Conservation (phyloP, 352 stramenopile genomes). For the Phytophthora idaei region DNA sequence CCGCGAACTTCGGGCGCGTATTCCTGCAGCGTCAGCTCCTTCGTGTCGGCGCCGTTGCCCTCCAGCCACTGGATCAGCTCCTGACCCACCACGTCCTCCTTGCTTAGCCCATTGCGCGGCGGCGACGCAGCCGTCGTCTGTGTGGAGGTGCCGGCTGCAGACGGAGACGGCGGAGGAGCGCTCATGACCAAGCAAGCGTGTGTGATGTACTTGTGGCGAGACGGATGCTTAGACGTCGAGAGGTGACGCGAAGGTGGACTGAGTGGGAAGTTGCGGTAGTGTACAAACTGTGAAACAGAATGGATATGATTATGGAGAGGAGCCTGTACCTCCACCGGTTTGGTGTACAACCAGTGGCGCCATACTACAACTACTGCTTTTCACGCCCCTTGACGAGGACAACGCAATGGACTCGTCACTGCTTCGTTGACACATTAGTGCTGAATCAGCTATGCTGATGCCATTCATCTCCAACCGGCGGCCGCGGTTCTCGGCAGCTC, state of each 20-base stretch:
- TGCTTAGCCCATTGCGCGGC: conserved; percentile 16
- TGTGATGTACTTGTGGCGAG: conserved; percentile 5
- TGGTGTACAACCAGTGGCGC: too few relatives aligned
- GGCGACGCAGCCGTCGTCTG: background rate
- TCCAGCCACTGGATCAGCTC: conserved; percentile 85
- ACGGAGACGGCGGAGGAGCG: conserved; percentile 28
- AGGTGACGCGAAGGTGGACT: background rate
- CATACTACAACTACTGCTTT: too few relatives aligned
- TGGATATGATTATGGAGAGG: background rate
- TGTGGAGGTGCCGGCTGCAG: background rate
- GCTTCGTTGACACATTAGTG: background rate
- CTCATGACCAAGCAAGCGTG: conserved; percentile 41
- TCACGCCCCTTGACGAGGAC: too few relatives aligned
- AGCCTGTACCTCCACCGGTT: too few relatives aligned
- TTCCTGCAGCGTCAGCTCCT: conserved; percentile 81
- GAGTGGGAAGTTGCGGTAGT: background rate
- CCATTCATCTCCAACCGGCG: background rate
- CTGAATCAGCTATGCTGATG: background rate
- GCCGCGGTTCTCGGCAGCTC: background rate
- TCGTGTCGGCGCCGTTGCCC: conserved; percentile 68
- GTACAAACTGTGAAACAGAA: background rate
- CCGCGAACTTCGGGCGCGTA: conserved; percentile 94
- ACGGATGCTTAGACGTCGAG: background rate
- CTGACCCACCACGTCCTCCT: conserved; percentile 55
- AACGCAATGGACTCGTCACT: too few relatives aligned